Conservation (phyloP, 208 protist genomes). For the Tritrichomonas foetus region DNA sequence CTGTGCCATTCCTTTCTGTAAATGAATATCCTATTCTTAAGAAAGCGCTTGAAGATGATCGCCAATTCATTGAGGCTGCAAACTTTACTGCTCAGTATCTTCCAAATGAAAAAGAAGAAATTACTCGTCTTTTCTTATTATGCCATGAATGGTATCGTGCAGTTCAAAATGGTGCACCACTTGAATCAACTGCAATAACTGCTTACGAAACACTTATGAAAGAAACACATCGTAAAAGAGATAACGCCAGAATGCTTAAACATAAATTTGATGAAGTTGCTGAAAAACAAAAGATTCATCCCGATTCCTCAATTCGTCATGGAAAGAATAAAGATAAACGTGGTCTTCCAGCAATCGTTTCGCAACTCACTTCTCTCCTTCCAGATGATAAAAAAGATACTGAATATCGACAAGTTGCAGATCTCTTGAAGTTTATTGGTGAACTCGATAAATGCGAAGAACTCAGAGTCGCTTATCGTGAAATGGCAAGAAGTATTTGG, state of each 20-base stretch:
- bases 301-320: not conserved
- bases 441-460: not conserved
- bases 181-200: not conserved
- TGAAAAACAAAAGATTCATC: not conserved
- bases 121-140: not conserved
- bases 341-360: conserved; percentile 3
- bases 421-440: not conserved
- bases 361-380: not conserved
- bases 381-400: not conserved
- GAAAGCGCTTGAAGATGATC: not conserved
- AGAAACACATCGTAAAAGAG: too few relatives aligned
- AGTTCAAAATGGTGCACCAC: not conserved
- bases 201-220: not conserved
- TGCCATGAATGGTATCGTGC: not conserved
- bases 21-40: not conserved
- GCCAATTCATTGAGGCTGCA: not conserved
- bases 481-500: not conserved
- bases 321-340: not conserved
- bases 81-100: not conserved
- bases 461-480: not conserved
- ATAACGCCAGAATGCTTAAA: not conserved
- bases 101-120: too few relatives aligned
- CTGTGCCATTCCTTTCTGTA: not conserved
- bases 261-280: not conserved
- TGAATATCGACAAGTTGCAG: too few relatives aligned